Conservation (phyloP, 1,139 yeast species). For the Hyphopichia buzzinii region DNA sequence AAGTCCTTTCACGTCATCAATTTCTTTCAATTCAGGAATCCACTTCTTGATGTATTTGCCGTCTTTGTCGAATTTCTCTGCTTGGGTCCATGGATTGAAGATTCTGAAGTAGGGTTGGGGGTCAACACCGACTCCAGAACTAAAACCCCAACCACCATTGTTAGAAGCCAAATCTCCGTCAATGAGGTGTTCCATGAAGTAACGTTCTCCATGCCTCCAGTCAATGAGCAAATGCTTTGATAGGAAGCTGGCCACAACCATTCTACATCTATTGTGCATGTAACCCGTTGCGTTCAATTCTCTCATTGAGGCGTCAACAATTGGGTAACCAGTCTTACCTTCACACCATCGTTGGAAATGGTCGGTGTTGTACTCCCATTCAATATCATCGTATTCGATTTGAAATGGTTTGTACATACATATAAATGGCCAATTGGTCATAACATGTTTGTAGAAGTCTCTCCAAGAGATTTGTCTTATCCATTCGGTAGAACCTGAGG, state of each 20-base stretch:
- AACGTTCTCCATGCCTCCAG: slow-evolving; percentile 55
- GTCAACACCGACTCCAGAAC: slow-evolving; percentile 50
- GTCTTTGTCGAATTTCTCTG: slow-evolving; percentile 45
- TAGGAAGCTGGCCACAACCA: slow-evolving; percentile 53
- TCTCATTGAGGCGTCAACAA: slow-evolving; percentile 59
- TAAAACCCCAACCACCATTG: slow-evolving; percentile 59
- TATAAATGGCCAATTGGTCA: slow-evolving; percentile 49
- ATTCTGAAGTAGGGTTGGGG: slow-evolving; percentile 58
- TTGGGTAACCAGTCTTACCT: slow-evolving; percentile 55
- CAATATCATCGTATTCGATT: slow-evolving; percentile 33
- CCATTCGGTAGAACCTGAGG: slow-evolving; percentile 38
- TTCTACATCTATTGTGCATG: slow-evolving; percentile 52
- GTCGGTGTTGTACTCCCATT: slow-evolving; percentile 41
- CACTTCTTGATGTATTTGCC: slow-evolving; percentile 47
- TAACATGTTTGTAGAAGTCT: slow-evolving; percentile 52
- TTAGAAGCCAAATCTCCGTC: slow-evolving; percentile 57
- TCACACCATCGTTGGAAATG: slow-evolving; percentile 47
- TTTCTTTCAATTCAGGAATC: slow-evolving; percentile 46
- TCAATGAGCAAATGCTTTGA: slow-evolving; percentile 52
- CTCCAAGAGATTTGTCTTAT: slow-evolving; percentile 58
- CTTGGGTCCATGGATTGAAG: slow-evolving; percentile 52
- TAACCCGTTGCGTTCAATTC: slow-evolving; percentile 49
- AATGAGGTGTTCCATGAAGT: slow-evolving; percentile 45
- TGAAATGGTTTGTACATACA: slow-evolving; percentile 51
- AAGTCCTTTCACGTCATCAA: slow-evolving; percentile 24